Percentiles rank a stretch among this genome's conserved stretches.
Evolutionary conservation across 306 rosid species (phyloP).

Genomic region (Dalbergia cochinchinensis): DNA sequence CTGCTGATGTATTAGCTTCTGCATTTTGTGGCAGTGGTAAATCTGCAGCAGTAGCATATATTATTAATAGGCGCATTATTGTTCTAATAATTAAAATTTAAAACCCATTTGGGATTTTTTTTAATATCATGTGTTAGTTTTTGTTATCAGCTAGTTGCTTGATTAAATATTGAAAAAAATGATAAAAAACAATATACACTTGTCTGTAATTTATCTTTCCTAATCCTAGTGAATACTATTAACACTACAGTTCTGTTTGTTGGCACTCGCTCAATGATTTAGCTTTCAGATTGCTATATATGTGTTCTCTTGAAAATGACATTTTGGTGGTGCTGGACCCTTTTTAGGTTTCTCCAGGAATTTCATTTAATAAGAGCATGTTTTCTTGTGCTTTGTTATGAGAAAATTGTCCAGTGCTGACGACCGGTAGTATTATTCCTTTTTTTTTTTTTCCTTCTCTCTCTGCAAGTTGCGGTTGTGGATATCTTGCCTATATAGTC

Average conservation of each 20-base stretch:
- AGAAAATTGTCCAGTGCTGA: constrained; percentile 51
- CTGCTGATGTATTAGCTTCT: constrained; percentile 46
- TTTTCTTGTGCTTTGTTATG: constrained; percentile 39
- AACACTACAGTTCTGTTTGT: constrained; percentile 26
- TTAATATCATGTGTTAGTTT: constrained; percentile 20
- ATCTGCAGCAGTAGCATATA: constrained; percentile 27
- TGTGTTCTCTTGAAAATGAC: constrained; percentile 50
- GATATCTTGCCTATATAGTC: constrained; percentile 53
- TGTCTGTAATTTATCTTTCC: neutral
- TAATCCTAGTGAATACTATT: constrained; percentile 23
- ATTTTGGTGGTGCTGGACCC: constrained; percentile 9
- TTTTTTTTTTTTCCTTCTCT: constrained; percentile 28
- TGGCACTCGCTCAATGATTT: constrained; percentile 38
- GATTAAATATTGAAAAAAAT: constrained; percentile 34
- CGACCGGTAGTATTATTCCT: constrained; percentile 59
- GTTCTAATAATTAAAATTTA: constrained; percentile 3
- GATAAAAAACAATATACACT: neutral
- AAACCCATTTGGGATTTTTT: constrained; percentile 36
- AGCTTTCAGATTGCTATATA: constrained; percentile 24
- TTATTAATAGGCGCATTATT: constrained; percentile 45
- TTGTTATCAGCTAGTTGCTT: constrained; percentile 44
- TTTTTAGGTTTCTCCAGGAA: constrained; percentile 24
- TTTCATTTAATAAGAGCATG: constrained; percentile 34
- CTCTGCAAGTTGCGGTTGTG: constrained; percentile 71
- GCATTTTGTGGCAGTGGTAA: constrained; percentile 41